Percentiles rank a stretch among this genome's conserved stretches.
These are phyloP conservation scores for Fragaria vesca DNA, from an alignment of 306 rosid species.

Conservation along the genomic window DNA sequence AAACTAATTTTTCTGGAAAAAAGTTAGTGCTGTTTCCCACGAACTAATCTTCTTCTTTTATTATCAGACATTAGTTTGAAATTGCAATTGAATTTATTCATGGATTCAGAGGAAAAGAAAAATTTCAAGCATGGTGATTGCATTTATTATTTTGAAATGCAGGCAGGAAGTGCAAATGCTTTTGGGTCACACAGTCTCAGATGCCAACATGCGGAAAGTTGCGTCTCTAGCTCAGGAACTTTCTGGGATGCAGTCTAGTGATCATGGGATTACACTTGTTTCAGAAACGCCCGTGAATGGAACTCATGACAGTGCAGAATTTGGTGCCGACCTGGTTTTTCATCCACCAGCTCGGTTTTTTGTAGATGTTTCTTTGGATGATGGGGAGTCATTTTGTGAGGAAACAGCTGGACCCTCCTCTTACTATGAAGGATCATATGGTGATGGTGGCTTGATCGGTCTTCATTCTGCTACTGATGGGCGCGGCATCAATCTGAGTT, in stretches of 20 bases:
- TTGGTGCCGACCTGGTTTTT: slow-evolving; percentile 82
- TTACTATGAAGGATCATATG: slow-evolving; percentile 41
- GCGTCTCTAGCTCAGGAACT: slow-evolving; percentile 61
- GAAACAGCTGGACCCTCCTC: slow-evolving; percentile 41
- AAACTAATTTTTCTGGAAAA: slow-evolving; percentile 30
- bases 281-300: slow-evolving; percentile 36
- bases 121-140: slow-evolving; percentile 17
- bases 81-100: no score
- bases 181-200: slow-evolving; percentile 60
- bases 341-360: slow-evolving; percentile 76
- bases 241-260: slow-evolving; percentile 55
- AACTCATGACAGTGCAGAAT: slow-evolving; percentile 46
- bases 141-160: slow-evolving; percentile 29
- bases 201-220: slow-evolving; percentile 61
- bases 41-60: background rate
- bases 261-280: slow-evolving; percentile 25
- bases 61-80: background rate
- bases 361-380: slow-evolving; percentile 72
- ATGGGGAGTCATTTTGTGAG: slow-evolving; percentile 56
- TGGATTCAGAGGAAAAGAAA: background rate
- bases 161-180: slow-evolving; percentile 73
- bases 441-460: slow-evolving; percentile 21
- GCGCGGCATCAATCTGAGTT: slow-evolving; percentile 46
- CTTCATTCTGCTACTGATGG: slow-evolving; percentile 31
- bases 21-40: slow-evolving; percentile 37